These are phyloP conservation scores for Jaminaea rosea DNA, from an alignment of 1,284 basidiomycete genomes.

Conservation along the genomic window DNA sequence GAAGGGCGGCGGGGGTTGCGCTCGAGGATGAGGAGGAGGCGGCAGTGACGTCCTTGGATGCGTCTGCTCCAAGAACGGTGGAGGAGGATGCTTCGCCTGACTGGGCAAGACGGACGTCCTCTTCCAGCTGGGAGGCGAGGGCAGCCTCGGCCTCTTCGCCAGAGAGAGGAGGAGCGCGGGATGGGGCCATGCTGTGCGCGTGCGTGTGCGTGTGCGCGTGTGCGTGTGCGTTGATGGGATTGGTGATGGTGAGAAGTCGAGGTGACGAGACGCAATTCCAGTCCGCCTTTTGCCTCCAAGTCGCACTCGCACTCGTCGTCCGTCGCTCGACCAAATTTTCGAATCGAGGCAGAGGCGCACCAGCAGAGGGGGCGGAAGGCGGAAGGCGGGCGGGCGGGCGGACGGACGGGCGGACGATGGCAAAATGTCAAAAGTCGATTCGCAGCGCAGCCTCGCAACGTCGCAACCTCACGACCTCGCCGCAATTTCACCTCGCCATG, in stretches of 20 bases:
- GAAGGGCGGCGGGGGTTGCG: slow-evolving; percentile 2
- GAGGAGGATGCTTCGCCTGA: neutral
- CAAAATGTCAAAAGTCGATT: too few relatives aligned
- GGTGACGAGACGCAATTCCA: too few relatives aligned
- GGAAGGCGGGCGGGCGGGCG: too few relatives aligned
- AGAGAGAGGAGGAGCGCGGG: slow-evolving; percentile 10
- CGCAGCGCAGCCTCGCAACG: too few relatives aligned
- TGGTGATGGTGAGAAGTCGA: too few relatives aligned
- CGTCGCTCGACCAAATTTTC: too few relatives aligned
- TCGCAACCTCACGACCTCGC: neutral
- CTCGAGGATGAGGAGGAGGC: neutral
- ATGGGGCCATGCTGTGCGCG: slow-evolving; percentile 15
- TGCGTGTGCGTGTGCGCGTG: neutral
- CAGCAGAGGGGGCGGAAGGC: too few relatives aligned
- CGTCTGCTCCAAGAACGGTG: neutral
- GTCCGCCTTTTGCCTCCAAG: too few relatives aligned
- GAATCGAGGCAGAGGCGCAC: too few relatives aligned
- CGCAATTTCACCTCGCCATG: neutral
- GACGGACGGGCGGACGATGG: too few relatives aligned
- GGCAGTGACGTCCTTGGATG: neutral
- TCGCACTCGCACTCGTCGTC: too few relatives aligned
- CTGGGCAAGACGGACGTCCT: slow-evolving; percentile 27
- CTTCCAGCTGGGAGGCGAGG: slow-evolving; percentile 36
- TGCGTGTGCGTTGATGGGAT: too few relatives aligned
- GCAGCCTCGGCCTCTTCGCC: slow-evolving; percentile 26